These are phyloP conservation scores for Leccinum aurantiacum DNA, from an alignment of 768 basidiomycete genomes.

Conservation along the genomic window DNA sequence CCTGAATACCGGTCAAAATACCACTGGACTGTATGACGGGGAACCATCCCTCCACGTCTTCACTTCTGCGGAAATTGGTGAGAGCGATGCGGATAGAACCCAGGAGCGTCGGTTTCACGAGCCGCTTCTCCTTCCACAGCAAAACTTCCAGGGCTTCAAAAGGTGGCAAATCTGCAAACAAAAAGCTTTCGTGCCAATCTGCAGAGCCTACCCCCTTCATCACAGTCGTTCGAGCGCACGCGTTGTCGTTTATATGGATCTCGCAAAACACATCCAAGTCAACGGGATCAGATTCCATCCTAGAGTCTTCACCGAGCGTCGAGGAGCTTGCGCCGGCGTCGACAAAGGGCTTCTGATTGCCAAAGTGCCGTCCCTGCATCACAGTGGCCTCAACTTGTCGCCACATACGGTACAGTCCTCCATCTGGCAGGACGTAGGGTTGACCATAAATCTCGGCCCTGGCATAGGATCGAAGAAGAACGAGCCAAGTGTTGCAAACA, in stretches of 20 bases:
- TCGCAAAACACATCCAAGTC: constrained; percentile 80
- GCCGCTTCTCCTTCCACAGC: constrained; percentile 69
- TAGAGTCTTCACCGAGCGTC: constrained; percentile 34
- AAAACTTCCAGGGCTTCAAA: constrained; percentile 69
- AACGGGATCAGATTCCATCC: constrained; percentile 47
- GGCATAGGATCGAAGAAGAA: constrained; percentile 78
- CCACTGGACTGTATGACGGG: constrained; percentile 60
- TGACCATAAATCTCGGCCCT: constrained; percentile 76
- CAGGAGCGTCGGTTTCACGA: constrained; percentile 52
- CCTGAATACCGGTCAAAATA: constrained; percentile 52
- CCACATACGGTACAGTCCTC: constrained; percentile 87
- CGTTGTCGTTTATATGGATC: constrained; percentile 63
- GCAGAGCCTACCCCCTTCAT: constrained; percentile 65
- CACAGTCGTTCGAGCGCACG: constrained; percentile 73
- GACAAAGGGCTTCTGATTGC: constrained; percentile 43
- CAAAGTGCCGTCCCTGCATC: constrained; percentile 73
- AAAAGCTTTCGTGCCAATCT: constrained; percentile 83
- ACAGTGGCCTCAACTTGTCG: constrained; percentile 74
- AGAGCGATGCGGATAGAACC: constrained; percentile 68
- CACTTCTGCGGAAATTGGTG: constrained; percentile 69
- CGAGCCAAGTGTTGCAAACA: constrained; percentile 70
- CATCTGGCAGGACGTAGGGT: constrained; percentile 52
- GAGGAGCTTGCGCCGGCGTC: constrained; percentile 25
- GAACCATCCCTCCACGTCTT: constrained; percentile 82
- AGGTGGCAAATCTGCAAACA: constrained; percentile 73